phyloP scores from a whole-genome alignment of 2,329 filamentous ascomycete species.

The Diaporthe humulicola region DNA sequence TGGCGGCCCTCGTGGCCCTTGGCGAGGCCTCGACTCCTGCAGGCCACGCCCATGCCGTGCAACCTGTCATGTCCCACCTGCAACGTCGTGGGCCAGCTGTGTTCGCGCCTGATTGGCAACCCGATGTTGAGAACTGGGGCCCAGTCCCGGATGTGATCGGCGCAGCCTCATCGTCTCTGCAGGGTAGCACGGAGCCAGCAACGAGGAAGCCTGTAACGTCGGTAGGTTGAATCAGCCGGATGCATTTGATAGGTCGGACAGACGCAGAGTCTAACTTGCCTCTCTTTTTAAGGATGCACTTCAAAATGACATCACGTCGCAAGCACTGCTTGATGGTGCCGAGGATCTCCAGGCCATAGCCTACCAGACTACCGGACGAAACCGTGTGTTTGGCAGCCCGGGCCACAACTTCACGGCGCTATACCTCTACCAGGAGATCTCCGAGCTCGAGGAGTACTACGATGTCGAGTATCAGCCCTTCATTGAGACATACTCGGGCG shows the following conservation, averaged over 20 bases:
- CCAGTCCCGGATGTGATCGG: conserved; percentile 4
- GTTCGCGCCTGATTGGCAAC: conserved; percentile 20
- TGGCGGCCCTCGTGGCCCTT: conserved; percentile 18
- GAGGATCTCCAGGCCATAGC: conserved; percentile 18
- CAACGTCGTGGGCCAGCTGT: conserved; percentile 10
- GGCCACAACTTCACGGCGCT: conserved; percentile 25
- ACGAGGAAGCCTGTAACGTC: conserved; percentile 5
- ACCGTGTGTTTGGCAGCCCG: conserved; percentile 26
- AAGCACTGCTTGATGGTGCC: background rate
- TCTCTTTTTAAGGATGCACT: background rate
- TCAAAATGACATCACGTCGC: conserved; percentile 19
- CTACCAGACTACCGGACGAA: conserved; percentile 14
- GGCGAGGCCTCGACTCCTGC: conserved; percentile 24
- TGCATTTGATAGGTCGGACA: background rate
- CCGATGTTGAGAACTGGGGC: conserved; percentile 19
- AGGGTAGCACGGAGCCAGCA: conserved; percentile 1
- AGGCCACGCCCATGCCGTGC: conserved; percentile 20
- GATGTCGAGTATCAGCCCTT: conserved; percentile 27
- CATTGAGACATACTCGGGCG: conserved; percentile 11
- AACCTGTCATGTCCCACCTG: conserved; percentile 16
- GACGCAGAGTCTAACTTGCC: background rate
- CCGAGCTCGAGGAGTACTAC: conserved; percentile 24
- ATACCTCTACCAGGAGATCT: conserved; percentile 8
- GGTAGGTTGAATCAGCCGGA: background rate
- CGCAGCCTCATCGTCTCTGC: background rate